phyloP scores from a whole-genome alignment of 1,139 yeast genomes.

The Insectozyma bohioensis region DNA sequence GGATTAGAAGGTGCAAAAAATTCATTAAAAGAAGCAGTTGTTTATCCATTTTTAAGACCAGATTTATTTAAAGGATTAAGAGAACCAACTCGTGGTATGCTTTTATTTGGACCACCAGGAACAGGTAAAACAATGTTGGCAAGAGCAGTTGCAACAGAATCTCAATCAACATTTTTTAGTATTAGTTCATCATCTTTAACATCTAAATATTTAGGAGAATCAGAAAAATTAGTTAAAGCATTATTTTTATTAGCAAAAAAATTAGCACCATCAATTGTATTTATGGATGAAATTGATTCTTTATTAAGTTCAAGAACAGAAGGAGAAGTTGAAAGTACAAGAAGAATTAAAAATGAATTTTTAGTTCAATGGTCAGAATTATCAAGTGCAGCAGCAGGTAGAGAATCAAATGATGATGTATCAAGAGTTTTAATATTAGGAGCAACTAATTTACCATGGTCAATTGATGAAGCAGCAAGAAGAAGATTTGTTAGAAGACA shows the following conservation, averaged over 20 bases:
- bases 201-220: conserved; percentile 89
- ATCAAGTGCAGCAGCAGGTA: conserved; percentile 90
- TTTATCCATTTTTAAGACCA: conserved; percentile 92
- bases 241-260: conserved; percentile 82
- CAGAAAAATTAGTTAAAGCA: conserved; percentile 91
- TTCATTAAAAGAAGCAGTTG: conserved; percentile 93
- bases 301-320: conserved; percentile 79
- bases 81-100: conserved; percentile 96
- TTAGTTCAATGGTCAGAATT: conserved; percentile 94
- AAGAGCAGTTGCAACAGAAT: conserved; percentile 95
- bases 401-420: conserved; percentile 51
- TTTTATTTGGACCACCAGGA: conserved; percentile 97
- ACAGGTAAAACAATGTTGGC: conserved; percentile 99
- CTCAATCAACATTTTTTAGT: conserved; percentile 89
- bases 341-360: conserved; percentile 92
- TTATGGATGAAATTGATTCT: conserved; percentile 74
- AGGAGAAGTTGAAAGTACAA: conserved; percentile 89
- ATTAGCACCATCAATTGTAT: conserved; percentile 84
- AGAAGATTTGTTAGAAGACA: conserved; percentile 91
- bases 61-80: conserved; percentile 88
- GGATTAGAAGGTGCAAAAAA: conserved; percentile 89
- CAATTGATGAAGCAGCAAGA: conserved; percentile 96
- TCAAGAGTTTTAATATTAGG: conserved; percentile 85
- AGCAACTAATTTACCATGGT: conserved; percentile 97
- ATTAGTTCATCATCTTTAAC: conserved; percentile 91